Percentiles rank a stretch among this genome's conserved stretches.
Evolutionary conservation across 2,329 filamentous ascomycete species (phyloP).

Genomic region (Pseudogymnoascus pannorum): DNA sequence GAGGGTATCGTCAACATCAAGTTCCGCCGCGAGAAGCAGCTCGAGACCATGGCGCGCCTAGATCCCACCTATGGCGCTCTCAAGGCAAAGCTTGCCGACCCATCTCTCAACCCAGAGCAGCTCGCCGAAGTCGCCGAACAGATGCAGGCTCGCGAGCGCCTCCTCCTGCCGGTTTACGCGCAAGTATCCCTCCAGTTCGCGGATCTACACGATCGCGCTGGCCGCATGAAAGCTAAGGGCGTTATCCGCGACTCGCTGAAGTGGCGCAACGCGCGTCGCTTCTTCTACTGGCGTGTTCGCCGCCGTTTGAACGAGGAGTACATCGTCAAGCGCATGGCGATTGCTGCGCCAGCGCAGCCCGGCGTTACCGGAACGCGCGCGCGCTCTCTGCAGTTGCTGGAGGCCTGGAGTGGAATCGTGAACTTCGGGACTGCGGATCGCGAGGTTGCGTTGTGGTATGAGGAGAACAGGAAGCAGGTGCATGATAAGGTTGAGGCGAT

Average conservation of each 20-base stretch:
- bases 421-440: slow-evolving; percentile 74
- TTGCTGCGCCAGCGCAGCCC: slow-evolving; percentile 36
- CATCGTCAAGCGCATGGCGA: slow-evolving; percentile 81
- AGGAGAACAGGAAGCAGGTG: slow-evolving; percentile 81
- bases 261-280: slow-evolving; percentile 85
- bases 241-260: slow-evolving; percentile 76
- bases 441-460: slow-evolving; percentile 88
- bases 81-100: slow-evolving; percentile 66
- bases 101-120: slow-evolving; percentile 62
- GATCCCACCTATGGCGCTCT: slow-evolving; percentile 78
- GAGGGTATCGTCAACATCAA: slow-evolving; percentile 99
- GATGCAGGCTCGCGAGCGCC: slow-evolving; percentile 79
- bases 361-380: slow-evolving; percentile 48
- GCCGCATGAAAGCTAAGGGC: slow-evolving; percentile 97
- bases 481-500: slow-evolving; percentile 77
- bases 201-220: slow-evolving; percentile 92
- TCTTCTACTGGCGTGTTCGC: slow-evolving; percentile 99
- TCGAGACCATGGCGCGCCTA: slow-evolving; percentile 93
- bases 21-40: slow-evolving; percentile 93
- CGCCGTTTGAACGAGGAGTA: slow-evolving; percentile 96
- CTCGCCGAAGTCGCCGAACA: slow-evolving; percentile 72
- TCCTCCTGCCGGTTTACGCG: slow-evolving; percentile 83
- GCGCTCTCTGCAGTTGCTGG: slow-evolving; percentile 65
- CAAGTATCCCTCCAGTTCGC: slow-evolving; percentile 97
- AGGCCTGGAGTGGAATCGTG: slow-evolving; percentile 73